These are phyloP conservation scores for Lachnellula arida DNA, from an alignment of 2,329 filamentous ascomycete genomes.

Conservation along the genomic window DNA sequence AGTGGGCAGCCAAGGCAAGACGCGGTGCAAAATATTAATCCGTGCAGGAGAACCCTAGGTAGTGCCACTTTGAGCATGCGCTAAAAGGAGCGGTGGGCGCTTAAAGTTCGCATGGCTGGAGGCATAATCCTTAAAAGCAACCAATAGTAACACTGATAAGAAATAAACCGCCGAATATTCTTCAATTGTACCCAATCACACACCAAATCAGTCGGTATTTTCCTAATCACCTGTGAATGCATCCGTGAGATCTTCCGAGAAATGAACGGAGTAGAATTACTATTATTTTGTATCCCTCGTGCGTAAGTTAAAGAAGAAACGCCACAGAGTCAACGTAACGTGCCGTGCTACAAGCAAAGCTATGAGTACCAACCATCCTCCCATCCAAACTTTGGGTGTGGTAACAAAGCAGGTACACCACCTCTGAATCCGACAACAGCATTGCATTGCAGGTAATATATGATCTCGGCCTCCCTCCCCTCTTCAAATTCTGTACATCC, in stretches of 20 bases:
- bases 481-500: not conserved
- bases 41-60: not conserved
- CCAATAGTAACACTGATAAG: not conserved
- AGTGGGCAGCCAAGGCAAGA: not conserved
- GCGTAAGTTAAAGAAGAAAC: no score
- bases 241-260: not conserved
- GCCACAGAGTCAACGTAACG: conserved; percentile 18
- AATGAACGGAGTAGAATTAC: no score
- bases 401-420: conserved; percentile 19
- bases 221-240: not conserved
- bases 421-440: not conserved
- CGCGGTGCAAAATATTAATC: not conserved
- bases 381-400: conserved; percentile 6
- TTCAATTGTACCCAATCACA: not conserved
- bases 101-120: not conserved
- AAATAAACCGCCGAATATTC: not conserved
- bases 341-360: conserved; percentile 18
- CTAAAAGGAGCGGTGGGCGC: not conserved
- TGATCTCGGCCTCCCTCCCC: not conserved
- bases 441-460: conserved; percentile 2
- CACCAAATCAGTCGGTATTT: not conserved
- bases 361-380: conserved; percentile 8
- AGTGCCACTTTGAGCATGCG: not conserved
- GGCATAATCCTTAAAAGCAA: not conserved
- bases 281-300: no score